Base-by-base conservation (phyloP, 352 stramenopile genomes). In the Pythium phragmitis region DNA sequence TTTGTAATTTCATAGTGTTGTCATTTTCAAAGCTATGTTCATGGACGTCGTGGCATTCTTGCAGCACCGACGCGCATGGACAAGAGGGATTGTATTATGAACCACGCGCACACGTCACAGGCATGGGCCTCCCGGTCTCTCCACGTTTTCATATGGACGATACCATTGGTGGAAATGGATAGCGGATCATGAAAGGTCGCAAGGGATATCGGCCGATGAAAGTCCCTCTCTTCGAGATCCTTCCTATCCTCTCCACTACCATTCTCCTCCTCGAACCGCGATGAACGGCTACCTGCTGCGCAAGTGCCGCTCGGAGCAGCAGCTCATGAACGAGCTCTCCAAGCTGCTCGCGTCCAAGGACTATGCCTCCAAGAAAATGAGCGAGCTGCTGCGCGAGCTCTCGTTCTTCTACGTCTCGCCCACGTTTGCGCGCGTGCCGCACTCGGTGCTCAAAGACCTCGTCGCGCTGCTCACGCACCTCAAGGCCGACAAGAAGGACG, bases 311-410 rank as follows among this genome's bases (percentile, higher is more conserved):
- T 93, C 82, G 16, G 80, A 91, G 78, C 80, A 91, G 73, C 82
- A 93, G 70, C 76, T 93, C 54, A 81, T 92, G 72, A 92, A 93
- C 58, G 85, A 93, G 59, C 72, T 93, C 39, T 75, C 74, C 30
- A 89, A 86, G 66, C 67, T 89, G 16, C 62, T 91, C 21, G 60
- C 55, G 8, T 63, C 72, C 14, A 87, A 86, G 54, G 82, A 94
- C 48, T 76, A 77, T 34, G 78, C 80, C 19, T 82, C 79, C 63
- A 89, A 89, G 61, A 85, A 85, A 60, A 89, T 87, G 68, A 77
- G 56, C 49, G 82, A 88, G 53, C 71, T 91, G 47, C 65, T 91
- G 41, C 79, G 81, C 16, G 82, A 88, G 56, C 79, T 93, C 50
- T 77, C 71, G 36, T 85, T 89, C 51, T 91, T 88, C 62, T 89